A percentile compares a stretch with the other conserved stretches of the same genome.
Evolutionary conservation across 2,329 filamentous ascomycete species (phyloP).

Genomic region (Ophiostoma pallidulum): DNA sequence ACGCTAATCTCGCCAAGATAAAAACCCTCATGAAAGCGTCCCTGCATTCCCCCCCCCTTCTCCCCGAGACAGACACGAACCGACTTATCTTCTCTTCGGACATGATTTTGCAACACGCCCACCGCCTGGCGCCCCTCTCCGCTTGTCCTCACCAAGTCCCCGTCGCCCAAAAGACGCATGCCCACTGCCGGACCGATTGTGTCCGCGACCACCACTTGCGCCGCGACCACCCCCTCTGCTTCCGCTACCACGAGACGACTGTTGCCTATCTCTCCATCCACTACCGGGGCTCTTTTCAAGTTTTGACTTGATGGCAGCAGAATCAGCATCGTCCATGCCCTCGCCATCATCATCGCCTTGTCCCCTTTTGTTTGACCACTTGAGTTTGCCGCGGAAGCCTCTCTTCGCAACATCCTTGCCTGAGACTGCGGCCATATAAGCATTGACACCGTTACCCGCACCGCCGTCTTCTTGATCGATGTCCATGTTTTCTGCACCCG

Average conservation of each 20-base stretch:
- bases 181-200: slow-evolving; percentile 25
- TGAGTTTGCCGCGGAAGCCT: slow-evolving; percentile 57
- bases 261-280: slow-evolving; percentile 23
- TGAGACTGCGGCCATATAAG: slow-evolving; percentile 61
- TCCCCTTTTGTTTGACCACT: slow-evolving; percentile 56
- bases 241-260: slow-evolving; percentile 19
- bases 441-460: slow-evolving; percentile 49
- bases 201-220: slow-evolving; percentile 26
- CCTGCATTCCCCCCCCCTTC: too few species aligned
- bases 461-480: slow-evolving; percentile 31
- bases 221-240: slow-evolving; percentile 26
- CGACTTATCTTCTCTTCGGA: slow-evolving; percentile 11
- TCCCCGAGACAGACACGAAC: background rate
- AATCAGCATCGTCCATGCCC: slow-evolving; percentile 44
- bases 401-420: slow-evolving; percentile 56
- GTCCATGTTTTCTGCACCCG: slow-evolving; percentile 52
- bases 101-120: slow-evolving; percentile 23
- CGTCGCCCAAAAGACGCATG: slow-evolving; percentile 23
- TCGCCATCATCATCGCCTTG: slow-evolving; percentile 37
- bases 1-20: too few species aligned
- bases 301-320: slow-evolving; percentile 28
- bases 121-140: slow-evolving; percentile 15
- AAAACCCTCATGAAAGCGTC: background rate
- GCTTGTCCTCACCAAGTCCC: slow-evolving; percentile 25
- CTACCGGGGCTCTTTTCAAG: slow-evolving; percentile 25